Evolutionary conservation across 441 rosid species (phyloP), one percentile per base, ranked within the genome.

Genomic region (Aleurites moluccanus): DNA sequence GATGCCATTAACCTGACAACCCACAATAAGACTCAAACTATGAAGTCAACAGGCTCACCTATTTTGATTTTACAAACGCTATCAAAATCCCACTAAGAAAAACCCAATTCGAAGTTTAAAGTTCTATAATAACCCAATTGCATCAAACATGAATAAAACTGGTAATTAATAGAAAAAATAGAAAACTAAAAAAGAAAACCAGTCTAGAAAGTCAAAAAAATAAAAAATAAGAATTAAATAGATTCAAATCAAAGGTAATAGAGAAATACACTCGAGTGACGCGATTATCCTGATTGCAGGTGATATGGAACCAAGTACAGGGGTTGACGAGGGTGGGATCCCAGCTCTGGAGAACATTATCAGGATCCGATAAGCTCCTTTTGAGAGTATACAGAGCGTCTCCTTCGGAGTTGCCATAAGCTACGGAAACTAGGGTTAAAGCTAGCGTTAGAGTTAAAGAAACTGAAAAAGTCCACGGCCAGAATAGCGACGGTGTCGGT

Each of bases 331-430:
- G 96, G 67, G 89, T 92, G 16, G 98, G 96, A 88, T 94, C 97
- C 98, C 98, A 94, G 85, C 98, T 92, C 84, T 92, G 96, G 66
- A 94, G 92, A n/a, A 90, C 97, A 86, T 84, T 88, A 74, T 86
- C 89, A 11, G 93, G 96, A 77, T 94, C 98, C 57, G 90, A 79
- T 35, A 92, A 78, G 87, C 92, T 88, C 79, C 80, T 83, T 25
- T 95, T 83, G 61, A 94, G 85, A 1, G 93, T 81, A 82, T 83
- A 86, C 3, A 94, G 89, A 40, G 98, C 94, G 80, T 94, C 98
- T 15, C 97, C 98, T 69, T 94, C 98, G 0, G 93, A 86, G 83
- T 94, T 94, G 4, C 85, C 92, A 16, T 77, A 69, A 65, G 73
- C 93, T 23, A 79, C 49, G 3, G 81, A 78, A 73, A 80, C 14